Base-by-base conservation (phyloP, 768 basidiomycete genomes). In the Pisolithus albus region DNA sequence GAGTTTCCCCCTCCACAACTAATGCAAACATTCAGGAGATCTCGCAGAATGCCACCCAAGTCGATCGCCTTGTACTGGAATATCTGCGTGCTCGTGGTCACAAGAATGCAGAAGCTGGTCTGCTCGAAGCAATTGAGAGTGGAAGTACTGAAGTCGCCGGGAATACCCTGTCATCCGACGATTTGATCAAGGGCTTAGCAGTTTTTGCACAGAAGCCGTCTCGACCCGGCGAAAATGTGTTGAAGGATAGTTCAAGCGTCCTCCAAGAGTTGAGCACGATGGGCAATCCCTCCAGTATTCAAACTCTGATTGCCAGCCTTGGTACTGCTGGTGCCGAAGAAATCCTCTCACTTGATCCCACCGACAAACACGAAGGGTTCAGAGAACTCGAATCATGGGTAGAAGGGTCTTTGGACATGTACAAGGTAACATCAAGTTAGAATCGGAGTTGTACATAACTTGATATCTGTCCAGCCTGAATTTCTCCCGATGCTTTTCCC, bases 401-500 rank as follows among this genome's bases (percentile, higher is more conserved):
- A 7, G 86, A 91, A 62, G 90, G 90, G 1, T 92, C 90, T 13
- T 69, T 92, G 54, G 91, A 92, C 62, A 92, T 92, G 88, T 92
- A 92, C 66, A 74, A 86, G 66, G 90, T 88, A 15, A 72, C 59
- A 80, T 71, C 7, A 37, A 19, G 24, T 49, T 34, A 21, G 16
- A 40, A 30, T 30, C 42, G 38, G 18, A 28, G 15, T 28, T 32
- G 28, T 15, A 26, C 23, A 49, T 40, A n/a, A 37, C 49, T 46
- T 64, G n/a, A 65, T 32, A 49, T 64, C 28, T 48, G 7, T 18
- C 7, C 49, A 98, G 88, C 91, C 92, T 50, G 94, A 99, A 68
- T 88, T 99, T 60, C 79, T 88, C 42, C 93, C 91, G 42, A 86
- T 99, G 34, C 71, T 96, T 15, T 96, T 93, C 63, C 96, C 96